Base-by-base conservation (phyloP, 129 eudicot genomes). In the Tagetes erecta region DNA sequence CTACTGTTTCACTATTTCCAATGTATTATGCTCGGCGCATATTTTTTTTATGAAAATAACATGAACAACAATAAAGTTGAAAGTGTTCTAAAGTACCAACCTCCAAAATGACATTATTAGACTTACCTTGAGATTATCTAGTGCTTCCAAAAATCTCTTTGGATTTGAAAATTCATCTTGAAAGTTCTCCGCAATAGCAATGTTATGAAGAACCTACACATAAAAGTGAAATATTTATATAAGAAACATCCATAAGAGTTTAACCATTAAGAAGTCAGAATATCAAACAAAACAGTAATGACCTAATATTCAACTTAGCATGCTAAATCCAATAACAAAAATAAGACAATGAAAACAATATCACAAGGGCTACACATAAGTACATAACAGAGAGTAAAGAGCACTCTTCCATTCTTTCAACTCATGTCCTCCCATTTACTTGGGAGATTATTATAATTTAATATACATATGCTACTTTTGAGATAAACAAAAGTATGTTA, bases 131-230 rank as follows among this genome's bases (percentile, higher is more conserved):
- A 88, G 87, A 77, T 68, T 83, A 70, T 73, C 82, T 70, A 93
- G 96, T 38, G 72, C 85, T 81, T 88, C 92, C 68, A 93, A 67
- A 72, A 93, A 83, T 83, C 81, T 90, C 84, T 84, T 93, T 27
- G 95, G 96, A 84, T 93, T 86, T 66, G 85, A 81, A 76, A 81
- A 86, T 7, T 91, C 98, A 81, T 93, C 89, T 75, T 88, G 96
- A 80, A 87, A 80, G 81, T 70, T 86, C 71, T 87, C 92, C 41
- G 80, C 85, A 74, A 93, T 83, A 36, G 96, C 92, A 66, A 90
- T 86, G 82, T 93, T 93, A 83, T 93, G 98, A 64, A 76, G 86
- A 80, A 93, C 82, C 98, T 93, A 74, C 62, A 74, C 42, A 38
- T 63, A 36, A 8, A 64, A 71, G 51, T 27, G 4, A 40, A 72